These are phyloP conservation scores for Solanum rostratum DNA, from an alignment of 257 asterid genomes.

Conservation along the genomic window DNA sequence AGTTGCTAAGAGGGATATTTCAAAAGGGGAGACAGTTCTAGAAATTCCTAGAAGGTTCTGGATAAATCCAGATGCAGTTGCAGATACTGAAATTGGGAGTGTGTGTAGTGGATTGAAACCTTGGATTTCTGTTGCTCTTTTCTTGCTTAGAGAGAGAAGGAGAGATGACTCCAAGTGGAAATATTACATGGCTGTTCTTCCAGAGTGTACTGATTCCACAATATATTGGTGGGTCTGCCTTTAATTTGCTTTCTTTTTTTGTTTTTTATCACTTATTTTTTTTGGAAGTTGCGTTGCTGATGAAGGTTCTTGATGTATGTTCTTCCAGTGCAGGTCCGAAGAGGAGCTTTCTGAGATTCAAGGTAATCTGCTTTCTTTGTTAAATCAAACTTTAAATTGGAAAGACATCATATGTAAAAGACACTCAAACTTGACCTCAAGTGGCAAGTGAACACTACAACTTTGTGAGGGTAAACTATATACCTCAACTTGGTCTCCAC, in stretches of 20 bases:
- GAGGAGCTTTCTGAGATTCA: conserved; percentile 97
- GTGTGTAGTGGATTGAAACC: conserved; percentile 80
- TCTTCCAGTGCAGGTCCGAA: conserved; percentile 98
- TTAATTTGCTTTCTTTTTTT: not conserved
- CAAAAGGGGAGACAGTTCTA: conserved; percentile 67
- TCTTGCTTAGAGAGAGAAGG: conserved; percentile 58
- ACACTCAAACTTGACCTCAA: no score
- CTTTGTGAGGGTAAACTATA: no score
- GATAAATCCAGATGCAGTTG: conserved; percentile 77
- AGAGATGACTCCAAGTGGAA: conserved; percentile 77
- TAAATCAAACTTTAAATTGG: not conserved
- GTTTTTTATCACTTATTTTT: not conserved
- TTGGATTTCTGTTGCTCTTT: conserved; percentile 78
- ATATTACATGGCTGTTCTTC: conserved; percentile 60
- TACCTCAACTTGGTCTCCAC: no score
- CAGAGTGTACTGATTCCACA: conserved; percentile 65
- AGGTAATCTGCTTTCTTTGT: conserved; percentile 40
- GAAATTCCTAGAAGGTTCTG: conserved; percentile 83
- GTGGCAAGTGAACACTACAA: no score
- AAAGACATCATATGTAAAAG: not conserved
- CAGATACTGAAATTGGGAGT: conserved; percentile 60
- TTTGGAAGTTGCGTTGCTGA: conserved; percentile 9
- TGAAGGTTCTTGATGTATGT: conserved; percentile 27
- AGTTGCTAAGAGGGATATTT: conserved; percentile 61
- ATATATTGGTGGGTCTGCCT: conserved; percentile 73